Conservation (phyloP, 2,329 filamentous ascomycete species). For the Fonsecaea multimorphosa region DNA sequence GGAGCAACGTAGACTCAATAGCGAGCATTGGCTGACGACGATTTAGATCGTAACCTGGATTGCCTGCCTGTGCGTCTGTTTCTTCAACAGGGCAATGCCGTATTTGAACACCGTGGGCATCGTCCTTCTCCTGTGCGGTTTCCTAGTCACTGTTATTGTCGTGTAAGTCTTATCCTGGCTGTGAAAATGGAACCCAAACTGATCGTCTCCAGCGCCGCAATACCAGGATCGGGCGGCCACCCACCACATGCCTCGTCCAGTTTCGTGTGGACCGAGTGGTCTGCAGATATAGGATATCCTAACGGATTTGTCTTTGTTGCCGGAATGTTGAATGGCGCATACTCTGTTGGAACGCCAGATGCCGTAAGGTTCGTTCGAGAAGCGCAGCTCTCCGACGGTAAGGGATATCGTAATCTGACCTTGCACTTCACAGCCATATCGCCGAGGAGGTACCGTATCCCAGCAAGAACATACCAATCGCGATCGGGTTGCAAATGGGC, state of each 20-base stretch:
- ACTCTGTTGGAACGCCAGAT: conserved; percentile 70
- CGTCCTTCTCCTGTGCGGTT: conserved; percentile 56
- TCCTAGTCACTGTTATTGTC: conserved; percentile 56
- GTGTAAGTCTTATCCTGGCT: conserved; percentile 22
- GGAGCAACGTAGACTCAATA: not conserved
- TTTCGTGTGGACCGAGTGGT: conserved; percentile 63
- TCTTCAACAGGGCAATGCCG: conserved; percentile 55
- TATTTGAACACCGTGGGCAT: conserved; percentile 48
- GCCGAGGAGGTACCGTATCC: conserved; percentile 72
- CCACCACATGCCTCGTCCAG: conserved; percentile 54
- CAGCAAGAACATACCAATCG: conserved; percentile 60
- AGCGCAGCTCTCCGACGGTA: conserved; percentile 57
- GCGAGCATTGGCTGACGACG: conserved; percentile 15
- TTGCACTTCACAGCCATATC: conserved; percentile 58
- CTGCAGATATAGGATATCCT: conserved; percentile 52
- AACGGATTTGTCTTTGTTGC: conserved; percentile 69
- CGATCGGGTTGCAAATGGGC: conserved; percentile 56
- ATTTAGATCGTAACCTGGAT: conserved; percentile 35
- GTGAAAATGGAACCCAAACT: not conserved
- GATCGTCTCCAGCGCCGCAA: conserved; percentile 24
- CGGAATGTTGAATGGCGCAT: conserved; percentile 73
- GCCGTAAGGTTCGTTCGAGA: conserved; percentile 57
- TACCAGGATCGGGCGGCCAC: conserved; percentile 28
- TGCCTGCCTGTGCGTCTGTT: conserved; percentile 38
- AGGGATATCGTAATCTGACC: conserved; percentile 42